Percentiles rank a stretch among this genome's conserved stretches.
phyloP scores from a whole-genome alignment of 495 filamentous ascomycete genomes.

The Tuber calosporum region DNA sequence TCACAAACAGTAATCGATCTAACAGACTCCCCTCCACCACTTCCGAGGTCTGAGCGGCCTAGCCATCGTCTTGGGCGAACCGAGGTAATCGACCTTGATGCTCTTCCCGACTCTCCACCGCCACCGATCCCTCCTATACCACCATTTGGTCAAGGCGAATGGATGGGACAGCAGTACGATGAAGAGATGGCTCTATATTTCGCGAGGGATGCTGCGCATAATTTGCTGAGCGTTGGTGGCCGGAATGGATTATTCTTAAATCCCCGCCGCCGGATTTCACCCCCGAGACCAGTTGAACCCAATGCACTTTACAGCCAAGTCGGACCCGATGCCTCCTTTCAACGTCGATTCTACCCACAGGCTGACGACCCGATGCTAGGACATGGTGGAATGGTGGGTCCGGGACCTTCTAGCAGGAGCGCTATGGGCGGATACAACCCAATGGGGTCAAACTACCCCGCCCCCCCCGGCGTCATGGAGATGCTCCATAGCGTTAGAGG shows the following conservation, averaged over 20 bases:
- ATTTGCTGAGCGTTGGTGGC: slow-evolving; percentile 41
- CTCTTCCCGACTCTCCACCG: slow-evolving; percentile 40
- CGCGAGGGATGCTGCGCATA: slow-evolving; percentile 31
- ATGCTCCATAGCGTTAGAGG: slow-evolving; percentile 4
- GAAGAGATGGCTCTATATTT: slow-evolving; percentile 19
- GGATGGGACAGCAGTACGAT: neutral
- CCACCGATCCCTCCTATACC: slow-evolving; percentile 9
- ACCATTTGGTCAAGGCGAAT: neutral
- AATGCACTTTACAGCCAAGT: slow-evolving; percentile 30
- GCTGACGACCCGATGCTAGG: slow-evolving; percentile 38
- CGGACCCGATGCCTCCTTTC: slow-evolving; percentile 22
- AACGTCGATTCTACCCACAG: slow-evolving; percentile 24
- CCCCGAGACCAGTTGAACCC: slow-evolving; percentile 32
- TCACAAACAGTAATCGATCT: slow-evolving; percentile 44
- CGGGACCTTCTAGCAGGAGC: neutral
- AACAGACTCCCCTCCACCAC: slow-evolving; percentile 44
- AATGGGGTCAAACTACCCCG: slow-evolving; percentile 13
- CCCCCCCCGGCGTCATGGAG: slow-evolving; percentile 20
- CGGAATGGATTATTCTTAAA: neutral
- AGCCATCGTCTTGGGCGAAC: slow-evolving; percentile 9
- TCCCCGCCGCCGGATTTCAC: slow-evolving; percentile 22
- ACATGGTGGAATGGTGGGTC: slow-evolving; percentile 31
- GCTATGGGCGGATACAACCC: neutral
- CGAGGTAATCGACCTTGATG: slow-evolving; percentile 40
- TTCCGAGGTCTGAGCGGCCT: neutral